These are phyloP conservation scores for Phoma herbarum DNA, from an alignment of 2,329 filamentous ascomycete genomes.

Conservation along the genomic window DNA sequence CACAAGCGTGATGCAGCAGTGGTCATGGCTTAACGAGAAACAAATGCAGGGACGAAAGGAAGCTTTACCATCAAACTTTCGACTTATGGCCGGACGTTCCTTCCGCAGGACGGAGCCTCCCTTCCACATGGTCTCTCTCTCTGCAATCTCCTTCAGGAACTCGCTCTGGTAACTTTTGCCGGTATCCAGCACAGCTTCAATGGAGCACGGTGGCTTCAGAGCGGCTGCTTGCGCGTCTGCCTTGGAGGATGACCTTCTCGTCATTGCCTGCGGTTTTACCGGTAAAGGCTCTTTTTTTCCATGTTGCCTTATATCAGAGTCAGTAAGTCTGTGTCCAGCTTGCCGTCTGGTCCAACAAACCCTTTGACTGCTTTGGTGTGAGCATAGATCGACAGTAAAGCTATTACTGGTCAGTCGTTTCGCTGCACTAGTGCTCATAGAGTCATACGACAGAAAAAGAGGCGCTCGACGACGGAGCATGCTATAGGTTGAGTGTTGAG, in stretches of 20 bases:
- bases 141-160: neutral
- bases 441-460: too few relatives aligned
- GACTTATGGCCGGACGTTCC: neutral
- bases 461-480: too few relatives aligned
- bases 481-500: slow-evolving; percentile 11
- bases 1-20: neutral
- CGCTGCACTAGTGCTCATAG: too few relatives aligned
- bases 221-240: slow-evolving; percentile 1
- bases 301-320: neutral
- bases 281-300: neutral
- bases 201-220: slow-evolving; percentile 12
- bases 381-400: too few relatives aligned
- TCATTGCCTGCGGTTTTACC: neutral
- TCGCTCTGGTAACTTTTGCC: slow-evolving; percentile 3
- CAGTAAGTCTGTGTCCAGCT: neutral
- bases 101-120: neutral
- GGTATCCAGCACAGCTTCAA: slow-evolving; percentile 9
- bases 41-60: neutral
- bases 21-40: neutral
- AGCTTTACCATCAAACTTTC: neutral
- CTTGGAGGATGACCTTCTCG: slow-evolving; percentile 1
- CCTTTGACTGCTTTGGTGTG: too few relatives aligned
- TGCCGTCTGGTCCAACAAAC: too few relatives aligned
- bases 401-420: too few relatives aligned
- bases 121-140: neutral